Conservation (phyloP, 2,329 filamentous ascomycete species). For the Pyricularia grisea region DNA sequence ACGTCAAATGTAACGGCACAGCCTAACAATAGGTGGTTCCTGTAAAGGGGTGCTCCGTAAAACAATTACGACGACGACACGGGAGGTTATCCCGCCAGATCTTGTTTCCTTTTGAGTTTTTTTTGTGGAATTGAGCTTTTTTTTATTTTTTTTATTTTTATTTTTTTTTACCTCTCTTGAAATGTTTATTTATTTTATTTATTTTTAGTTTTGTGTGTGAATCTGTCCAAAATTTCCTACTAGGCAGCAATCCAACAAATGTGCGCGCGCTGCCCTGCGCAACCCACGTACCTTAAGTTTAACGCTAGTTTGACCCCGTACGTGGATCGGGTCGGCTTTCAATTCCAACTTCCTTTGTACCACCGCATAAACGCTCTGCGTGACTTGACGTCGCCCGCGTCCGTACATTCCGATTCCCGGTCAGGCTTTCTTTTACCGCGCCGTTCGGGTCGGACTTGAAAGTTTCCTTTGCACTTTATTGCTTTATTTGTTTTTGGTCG, state of each 20-base stretch:
- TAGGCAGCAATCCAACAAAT: background rate
- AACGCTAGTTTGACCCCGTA: background rate
- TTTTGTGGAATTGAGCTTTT: too few species aligned
- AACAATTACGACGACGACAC: background rate
- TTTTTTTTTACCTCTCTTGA: background rate
- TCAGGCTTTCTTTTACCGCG: background rate
- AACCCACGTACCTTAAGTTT: background rate
- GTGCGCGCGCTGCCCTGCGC: background rate
- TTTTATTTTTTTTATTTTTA: too few species aligned
- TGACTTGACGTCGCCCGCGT: background rate
- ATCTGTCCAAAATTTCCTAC: background rate
- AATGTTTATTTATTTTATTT: background rate
- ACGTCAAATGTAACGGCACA: too few species aligned
- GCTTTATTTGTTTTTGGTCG: background rate
- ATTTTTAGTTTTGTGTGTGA: background rate
- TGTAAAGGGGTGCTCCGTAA: background rate
- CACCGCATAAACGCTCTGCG: too few species aligned
- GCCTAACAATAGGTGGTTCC: too few species aligned
- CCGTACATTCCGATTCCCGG: background rate
- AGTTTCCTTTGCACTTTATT: background rate
- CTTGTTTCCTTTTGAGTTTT: background rate
- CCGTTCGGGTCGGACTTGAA: background rate
- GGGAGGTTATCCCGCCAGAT: too few species aligned
- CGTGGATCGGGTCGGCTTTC: background rate
- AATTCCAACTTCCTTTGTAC: background rate